phyloP scores from a whole-genome alignment of 169 alveolate species.

The Cryptosporidium muris region DNA sequence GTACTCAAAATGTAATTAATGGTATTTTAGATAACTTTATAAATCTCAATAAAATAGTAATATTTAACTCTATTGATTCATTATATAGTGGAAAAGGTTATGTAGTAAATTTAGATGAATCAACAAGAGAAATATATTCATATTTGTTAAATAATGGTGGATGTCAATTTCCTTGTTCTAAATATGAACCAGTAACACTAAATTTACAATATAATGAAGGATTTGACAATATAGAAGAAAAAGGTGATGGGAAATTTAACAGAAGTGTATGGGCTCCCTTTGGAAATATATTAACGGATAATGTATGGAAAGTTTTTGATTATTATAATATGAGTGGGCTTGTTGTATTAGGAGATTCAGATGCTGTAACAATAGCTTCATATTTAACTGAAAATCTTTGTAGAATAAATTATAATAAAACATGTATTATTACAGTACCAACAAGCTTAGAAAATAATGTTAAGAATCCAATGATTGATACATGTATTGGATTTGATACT shows the following conservation, averaged over 20 bases:
- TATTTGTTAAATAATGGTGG: conserved; percentile 44
- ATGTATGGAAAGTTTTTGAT: neutral
- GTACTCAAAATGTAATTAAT: conserved; percentile 29
- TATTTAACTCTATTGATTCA: conserved; percentile 14
- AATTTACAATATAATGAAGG: neutral
- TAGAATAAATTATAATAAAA: conserved; percentile 66
- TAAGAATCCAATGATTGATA: conserved; percentile 79
- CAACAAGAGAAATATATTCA: neutral
- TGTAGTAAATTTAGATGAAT: conserved; percentile 1
- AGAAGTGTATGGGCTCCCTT: neutral
- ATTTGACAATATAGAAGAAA: neutral
- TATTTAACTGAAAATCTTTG: conserved; percentile 78
- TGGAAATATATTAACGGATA: neutral
- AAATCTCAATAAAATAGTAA: conserved; percentile 7
- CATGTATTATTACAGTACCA: conserved; percentile 82
- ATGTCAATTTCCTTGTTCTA: conserved; percentile 1
- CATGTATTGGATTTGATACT: conserved; percentile 86
- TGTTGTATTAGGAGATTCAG: conserved; percentile 85
- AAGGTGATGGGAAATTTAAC: neutral
- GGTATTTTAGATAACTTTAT: conserved; percentile 14
- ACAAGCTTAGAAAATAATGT: conserved; percentile 84
- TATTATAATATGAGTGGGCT: conserved; percentile 77
- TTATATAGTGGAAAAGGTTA: conserved; percentile 25
- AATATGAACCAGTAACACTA: too few species aligned
- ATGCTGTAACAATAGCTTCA: conserved; percentile 83